These are phyloP conservation scores for Tetradesmus lagerheimii DNA, from an alignment of 139 green algal genomes.

Conservation along the genomic window DNA sequence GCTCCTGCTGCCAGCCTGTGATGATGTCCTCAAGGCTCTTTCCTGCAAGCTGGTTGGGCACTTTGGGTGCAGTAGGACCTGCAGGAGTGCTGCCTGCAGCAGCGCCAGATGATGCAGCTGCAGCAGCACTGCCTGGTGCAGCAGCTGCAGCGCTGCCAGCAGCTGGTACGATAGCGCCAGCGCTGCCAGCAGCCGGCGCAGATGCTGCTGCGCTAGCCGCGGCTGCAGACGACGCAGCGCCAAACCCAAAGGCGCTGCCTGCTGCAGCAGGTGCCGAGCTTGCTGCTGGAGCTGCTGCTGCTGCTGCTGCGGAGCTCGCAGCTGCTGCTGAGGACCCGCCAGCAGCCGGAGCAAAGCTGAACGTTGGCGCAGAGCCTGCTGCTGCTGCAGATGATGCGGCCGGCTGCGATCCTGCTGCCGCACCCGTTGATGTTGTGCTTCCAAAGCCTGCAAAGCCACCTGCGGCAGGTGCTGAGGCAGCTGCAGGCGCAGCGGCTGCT, in stretches of 20 bases:
- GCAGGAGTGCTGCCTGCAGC: neutral
- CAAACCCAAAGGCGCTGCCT: slow-evolving; percentile 19
- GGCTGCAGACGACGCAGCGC: neutral
- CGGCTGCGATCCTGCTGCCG: neutral
- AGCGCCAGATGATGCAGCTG: neutral
- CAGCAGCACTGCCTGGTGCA: neutral
- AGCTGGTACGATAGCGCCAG: slow-evolving; percentile 15
- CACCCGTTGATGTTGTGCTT: neutral
- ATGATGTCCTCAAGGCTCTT: slow-evolving; percentile 82
- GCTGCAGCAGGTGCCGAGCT: neutral
- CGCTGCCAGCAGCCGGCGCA: neutral
- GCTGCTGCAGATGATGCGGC: neutral
- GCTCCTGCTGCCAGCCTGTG: slow-evolving; percentile 69
- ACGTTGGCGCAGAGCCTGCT: neutral
- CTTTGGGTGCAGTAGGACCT: neutral
- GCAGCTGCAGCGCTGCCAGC: slow-evolving; percentile 17
- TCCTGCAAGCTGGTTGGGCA: slow-evolving; percentile 55
- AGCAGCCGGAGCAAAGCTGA: slow-evolving; percentile 22
- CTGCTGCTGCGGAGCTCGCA: slow-evolving; percentile 20
- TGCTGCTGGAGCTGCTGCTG: slow-evolving; percentile 21
- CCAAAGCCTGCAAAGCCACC: slow-evolving; percentile 18
- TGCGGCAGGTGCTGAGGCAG: slow-evolving; percentile 11
- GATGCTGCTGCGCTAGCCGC: slow-evolving; percentile 7
- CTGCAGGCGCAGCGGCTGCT: neutral
- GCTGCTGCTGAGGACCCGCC: neutral